Conservation (phyloP, 2,329 filamentous ascomycete species). For the Fusarium pseudoanthophilum region DNA sequence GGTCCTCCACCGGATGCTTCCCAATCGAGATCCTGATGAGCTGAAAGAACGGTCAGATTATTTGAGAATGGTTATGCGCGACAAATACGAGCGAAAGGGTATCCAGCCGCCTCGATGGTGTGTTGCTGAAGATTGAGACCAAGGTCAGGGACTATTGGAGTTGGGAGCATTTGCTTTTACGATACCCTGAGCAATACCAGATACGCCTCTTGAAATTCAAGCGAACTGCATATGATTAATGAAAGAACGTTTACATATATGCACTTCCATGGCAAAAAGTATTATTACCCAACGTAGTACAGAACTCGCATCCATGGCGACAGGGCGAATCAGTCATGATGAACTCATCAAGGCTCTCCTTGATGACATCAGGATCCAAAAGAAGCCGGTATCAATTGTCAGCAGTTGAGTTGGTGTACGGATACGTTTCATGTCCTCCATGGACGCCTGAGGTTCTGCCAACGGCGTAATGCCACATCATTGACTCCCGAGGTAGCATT, state of each 20-base stretch:
- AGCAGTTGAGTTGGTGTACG: not conserved
- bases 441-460: conserved; percentile 24
- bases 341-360: not conserved
- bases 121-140: conserved; percentile 21
- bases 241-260: not conserved
- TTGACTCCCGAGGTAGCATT: conserved; percentile 25
- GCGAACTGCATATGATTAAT: not conserved
- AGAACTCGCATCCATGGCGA: not conserved
- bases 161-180: conserved; percentile 24
- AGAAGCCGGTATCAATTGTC: not conserved
- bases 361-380: conserved; percentile 3
- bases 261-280: not conserved
- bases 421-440: conserved; percentile 14
- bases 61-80: conserved; percentile 35
- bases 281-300: not conserved
- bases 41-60: conserved; percentile 33
- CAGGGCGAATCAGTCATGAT: not conserved
- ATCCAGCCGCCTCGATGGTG: conserved; percentile 44
- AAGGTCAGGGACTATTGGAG: not conserved
- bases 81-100: conserved; percentile 31
- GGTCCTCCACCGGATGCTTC: conserved; percentile 25
- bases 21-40: conserved; percentile 29
- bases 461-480: conserved; percentile 42
- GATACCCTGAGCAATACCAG: conserved; percentile 30
- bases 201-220: not conserved